Evolutionary conservation across 192 early-diverging fungal species (phyloP).

Genomic region (Phlyctochytrium arcticum): DNA sequence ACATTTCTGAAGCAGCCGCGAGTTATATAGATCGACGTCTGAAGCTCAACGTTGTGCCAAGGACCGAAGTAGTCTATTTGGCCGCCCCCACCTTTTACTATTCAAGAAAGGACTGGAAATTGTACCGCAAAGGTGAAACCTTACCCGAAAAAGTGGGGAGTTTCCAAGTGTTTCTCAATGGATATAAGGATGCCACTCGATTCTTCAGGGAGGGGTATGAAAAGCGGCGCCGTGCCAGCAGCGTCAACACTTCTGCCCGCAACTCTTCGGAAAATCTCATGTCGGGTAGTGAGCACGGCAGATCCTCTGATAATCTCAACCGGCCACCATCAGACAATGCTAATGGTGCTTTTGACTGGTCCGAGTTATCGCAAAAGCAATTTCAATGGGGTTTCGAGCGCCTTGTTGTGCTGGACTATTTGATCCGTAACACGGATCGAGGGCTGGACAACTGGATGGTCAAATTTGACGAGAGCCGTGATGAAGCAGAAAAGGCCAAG

Average conservation of each 20-base stretch:
- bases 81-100: slow-evolving; percentile 78
- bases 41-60: slow-evolving; percentile 74
- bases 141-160: slow-evolving; percentile 76
- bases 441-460: slow-evolving; percentile 82
- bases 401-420: slow-evolving; percentile 80
- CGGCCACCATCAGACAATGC: neutral
- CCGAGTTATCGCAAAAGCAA: slow-evolving; percentile 33
- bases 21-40: slow-evolving; percentile 73
- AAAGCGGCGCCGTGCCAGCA: slow-evolving; percentile 6
- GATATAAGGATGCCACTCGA: slow-evolving; percentile 76
- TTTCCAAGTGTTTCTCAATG: slow-evolving; percentile 80
- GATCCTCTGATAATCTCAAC: neutral
- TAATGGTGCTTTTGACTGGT: slow-evolving; percentile 36
- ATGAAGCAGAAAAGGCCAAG: slow-evolving; percentile 3
- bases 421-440: slow-evolving; percentile 86
- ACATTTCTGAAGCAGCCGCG: slow-evolving; percentile 85
- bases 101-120: slow-evolving; percentile 47
- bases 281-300: neutral
- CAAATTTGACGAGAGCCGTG: slow-evolving; percentile 45
- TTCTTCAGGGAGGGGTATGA: slow-evolving; percentile 72
- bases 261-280: slow-evolving; percentile 7
- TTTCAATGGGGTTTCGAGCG: slow-evolving; percentile 71
- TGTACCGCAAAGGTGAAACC: slow-evolving; percentile 34
- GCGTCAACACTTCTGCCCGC: neutral
- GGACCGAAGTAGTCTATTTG: slow-evolving; percentile 73